These are phyloP conservation scores for Ananas comosus DNA, from an alignment of 176 grass and related monocot genomes.

Conservation along the genomic window DNA sequence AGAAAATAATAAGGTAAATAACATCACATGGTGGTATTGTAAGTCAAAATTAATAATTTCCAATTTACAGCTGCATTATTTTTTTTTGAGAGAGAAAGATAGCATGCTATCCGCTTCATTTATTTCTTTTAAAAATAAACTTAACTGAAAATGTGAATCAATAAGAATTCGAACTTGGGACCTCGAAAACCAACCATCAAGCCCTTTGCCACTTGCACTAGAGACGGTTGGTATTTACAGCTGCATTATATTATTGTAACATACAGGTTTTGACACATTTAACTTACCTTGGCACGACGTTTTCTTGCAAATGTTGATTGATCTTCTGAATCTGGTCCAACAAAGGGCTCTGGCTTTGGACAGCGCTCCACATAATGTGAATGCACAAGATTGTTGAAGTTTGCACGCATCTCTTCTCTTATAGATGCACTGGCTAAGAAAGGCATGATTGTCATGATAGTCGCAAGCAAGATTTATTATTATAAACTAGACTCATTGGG, in stretches of 20 bases:
- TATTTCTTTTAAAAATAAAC: no score
- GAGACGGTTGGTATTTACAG: no score
- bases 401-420: constrained; percentile 39
- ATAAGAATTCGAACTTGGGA: no score
- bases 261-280: not conserved
- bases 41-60: no score
- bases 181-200: no score
- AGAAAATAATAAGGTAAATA: no score
- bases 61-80: no score
- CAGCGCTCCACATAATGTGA: constrained; percentile 75
- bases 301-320: constrained; percentile 38
- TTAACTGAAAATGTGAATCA: no score
- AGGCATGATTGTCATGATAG: not conserved
- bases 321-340: constrained; percentile 46
- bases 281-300: constrained; percentile 63
- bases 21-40: no score
- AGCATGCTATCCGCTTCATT: no score
- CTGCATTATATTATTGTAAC: not conserved
- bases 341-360: constrained; percentile 59
- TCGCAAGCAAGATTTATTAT: not conserved
- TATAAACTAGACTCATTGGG: not conserved
- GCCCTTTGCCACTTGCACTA: no score
- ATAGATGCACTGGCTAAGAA: constrained; percentile 6
- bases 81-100: no score
- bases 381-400: constrained; percentile 62